Base-by-base conservation (phyloP, 805 yeast species). In the Candida maltosa region DNA sequence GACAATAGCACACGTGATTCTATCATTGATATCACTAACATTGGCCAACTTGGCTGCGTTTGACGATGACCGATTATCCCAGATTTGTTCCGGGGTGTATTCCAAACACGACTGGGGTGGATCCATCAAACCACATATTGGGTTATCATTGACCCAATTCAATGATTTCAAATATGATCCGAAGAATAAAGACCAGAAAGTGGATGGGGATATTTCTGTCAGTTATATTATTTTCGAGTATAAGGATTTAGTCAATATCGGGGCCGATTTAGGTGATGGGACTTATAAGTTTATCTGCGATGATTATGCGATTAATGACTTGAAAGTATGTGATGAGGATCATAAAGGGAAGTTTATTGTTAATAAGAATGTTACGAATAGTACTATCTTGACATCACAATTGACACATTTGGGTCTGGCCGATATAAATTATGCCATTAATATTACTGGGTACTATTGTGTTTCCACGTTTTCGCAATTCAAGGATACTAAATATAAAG, bases 61-160 rank as follows among this genome's bases (percentile, higher is more conserved):
- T 44, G 71, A 73, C 30, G 56, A 73, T 11, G 59, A 39, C 4
- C 18, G 50, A 8, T 62, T 74, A 32, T 68, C 80, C 12, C 93
- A 86, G 50, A 76, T 77, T 17, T 91, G 98, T 57, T 73, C 88
- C 4, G 98, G 98, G 23, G 83, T 91, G 80, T 91, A 91, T 62
- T 75, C 89, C 37, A 80, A 80, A 48, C 69, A 76, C 31, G 95
- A 89, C 52, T 86, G 95, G 89, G 83, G 87, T 32, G 98, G 98
- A 23, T 69, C 72, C 17, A 60, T 66, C 7, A 80, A 77, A 40
- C 64, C 49, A 26, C 65, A 52, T 28, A 60, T 66, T 18, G 60
- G 51, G 18, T 40, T 69, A 31, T 47, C 48, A 16, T 57, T 62
- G 30, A 44, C 42, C 14, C 46, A 48, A 16, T 61, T 46, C 37